These are phyloP conservation scores for Blastobotrys apis DNA, from an alignment of 1,139 yeast species.

Conservation along the genomic window DNA sequence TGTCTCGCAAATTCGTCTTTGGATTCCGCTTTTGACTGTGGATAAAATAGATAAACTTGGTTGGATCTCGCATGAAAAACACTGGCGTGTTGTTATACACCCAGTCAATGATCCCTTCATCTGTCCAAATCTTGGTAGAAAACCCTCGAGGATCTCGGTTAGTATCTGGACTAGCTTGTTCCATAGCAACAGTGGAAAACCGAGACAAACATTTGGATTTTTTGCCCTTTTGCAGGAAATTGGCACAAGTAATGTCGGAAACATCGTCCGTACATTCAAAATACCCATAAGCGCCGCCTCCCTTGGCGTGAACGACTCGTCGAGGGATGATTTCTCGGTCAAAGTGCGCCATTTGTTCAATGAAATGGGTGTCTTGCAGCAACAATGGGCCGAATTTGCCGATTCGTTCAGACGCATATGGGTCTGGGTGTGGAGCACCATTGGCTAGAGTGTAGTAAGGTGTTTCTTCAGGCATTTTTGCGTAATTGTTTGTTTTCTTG, in stretches of 20 bases:
- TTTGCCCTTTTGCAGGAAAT: slow-evolving; percentile 68
- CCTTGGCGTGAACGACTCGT: slow-evolving; percentile 85
- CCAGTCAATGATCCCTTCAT: slow-evolving; percentile 80
- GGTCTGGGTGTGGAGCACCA: slow-evolving; percentile 62
- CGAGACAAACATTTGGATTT: slow-evolving; percentile 67
- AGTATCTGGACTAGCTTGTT: slow-evolving; percentile 73
- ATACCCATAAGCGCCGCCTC: slow-evolving; percentile 77
- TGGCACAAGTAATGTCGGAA: slow-evolving; percentile 64
- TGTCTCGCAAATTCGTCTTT: slow-evolving; percentile 72
- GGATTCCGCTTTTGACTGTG: slow-evolving; percentile 84
- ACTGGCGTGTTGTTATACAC: slow-evolving; percentile 86
- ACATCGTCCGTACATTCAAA: slow-evolving; percentile 80
- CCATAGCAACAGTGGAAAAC: slow-evolving; percentile 87
- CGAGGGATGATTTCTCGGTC: slow-evolving; percentile 84
- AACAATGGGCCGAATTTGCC: slow-evolving; percentile 72
- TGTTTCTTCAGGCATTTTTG: neutral
- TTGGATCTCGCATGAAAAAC: slow-evolving; percentile 77
- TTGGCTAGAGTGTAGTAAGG: slow-evolving; percentile 55
- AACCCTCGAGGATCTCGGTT: slow-evolving; percentile 89
- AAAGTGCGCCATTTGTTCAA: slow-evolving; percentile 73
- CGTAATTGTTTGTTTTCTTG: too few relatives aligned
- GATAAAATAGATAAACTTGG: slow-evolving; percentile 79
- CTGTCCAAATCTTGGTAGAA: slow-evolving; percentile 73
- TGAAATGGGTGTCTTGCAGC: slow-evolving; percentile 68
- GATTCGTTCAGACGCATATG: slow-evolving; percentile 69